phyloP scores from a whole-genome alignment of 495 filamentous ascomycete genomes.

The Achaetomiella virescens region DNA sequence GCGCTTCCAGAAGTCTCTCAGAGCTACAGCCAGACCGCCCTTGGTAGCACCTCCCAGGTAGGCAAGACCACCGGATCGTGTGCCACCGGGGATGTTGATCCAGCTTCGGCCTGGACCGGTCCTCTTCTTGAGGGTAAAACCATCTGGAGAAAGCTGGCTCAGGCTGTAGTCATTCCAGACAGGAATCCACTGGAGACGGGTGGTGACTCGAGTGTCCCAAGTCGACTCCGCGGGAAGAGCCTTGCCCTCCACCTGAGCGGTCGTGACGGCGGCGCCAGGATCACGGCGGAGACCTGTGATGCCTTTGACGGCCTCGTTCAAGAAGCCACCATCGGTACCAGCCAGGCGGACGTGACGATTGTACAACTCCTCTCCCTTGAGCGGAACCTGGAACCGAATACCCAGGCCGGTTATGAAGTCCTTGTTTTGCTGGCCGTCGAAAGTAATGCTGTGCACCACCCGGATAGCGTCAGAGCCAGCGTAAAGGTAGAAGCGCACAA shows the following conservation, averaged over 20 bases:
- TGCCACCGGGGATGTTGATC: slow-evolving; percentile 2
- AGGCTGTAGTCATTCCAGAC: slow-evolving; percentile 3
- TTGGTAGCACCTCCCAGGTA: neutral
- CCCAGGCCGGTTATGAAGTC: neutral
- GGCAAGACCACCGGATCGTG: neutral
- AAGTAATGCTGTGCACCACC: neutral
- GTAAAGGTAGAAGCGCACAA: slow-evolving; percentile 3
- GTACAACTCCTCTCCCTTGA: neutral
- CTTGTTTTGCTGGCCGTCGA: neutral
- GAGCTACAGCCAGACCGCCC: neutral
- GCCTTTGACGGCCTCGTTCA: slow-evolving; percentile 2
- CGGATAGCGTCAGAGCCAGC: neutral
- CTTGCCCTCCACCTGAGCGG: neutral
- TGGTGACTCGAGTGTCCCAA: slow-evolving; percentile 1
- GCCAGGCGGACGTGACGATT: slow-evolving; percentile 3
- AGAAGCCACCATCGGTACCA: neutral
- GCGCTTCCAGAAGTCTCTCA: slow-evolving; percentile 1
- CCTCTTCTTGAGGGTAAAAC: slow-evolving; percentile 4
- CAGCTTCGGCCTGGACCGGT: neutral
- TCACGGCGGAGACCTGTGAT: slow-evolving; percentile 2
- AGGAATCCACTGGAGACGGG: slow-evolving; percentile 1
- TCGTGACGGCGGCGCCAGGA: neutral
- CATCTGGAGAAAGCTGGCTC: slow-evolving; percentile 1
- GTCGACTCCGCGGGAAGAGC: neutral
- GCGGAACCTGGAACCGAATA: neutral